These are phyloP conservation scores for Brassica incana DNA, from an alignment of 345 rosid species.

Conservation along the genomic window DNA sequence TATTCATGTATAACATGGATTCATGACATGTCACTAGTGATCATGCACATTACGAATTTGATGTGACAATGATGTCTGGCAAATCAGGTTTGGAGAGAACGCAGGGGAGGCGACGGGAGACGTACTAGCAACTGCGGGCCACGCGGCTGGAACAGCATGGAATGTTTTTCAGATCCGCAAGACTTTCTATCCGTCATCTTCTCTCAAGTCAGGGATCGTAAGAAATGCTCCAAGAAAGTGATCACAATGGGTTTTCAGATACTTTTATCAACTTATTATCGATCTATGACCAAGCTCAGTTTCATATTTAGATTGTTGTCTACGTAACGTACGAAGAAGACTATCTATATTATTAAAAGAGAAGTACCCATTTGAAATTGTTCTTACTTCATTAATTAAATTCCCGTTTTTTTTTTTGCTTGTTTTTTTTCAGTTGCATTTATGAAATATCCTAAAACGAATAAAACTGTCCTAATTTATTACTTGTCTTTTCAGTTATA, in stretches of 20 bases:
- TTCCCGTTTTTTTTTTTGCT: too few species aligned
- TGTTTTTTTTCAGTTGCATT: too few species aligned
- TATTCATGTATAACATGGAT: not conserved
- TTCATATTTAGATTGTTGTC: slow-evolving; percentile 16
- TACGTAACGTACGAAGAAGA: not conserved
- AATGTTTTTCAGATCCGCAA: slow-evolving; percentile 75
- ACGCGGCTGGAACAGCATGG: slow-evolving; percentile 69
- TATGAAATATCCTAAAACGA: too few species aligned
- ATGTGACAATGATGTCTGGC: not conserved
- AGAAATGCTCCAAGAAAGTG: slow-evolving; percentile 47
- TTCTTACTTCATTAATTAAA: too few species aligned
- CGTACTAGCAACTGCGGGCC: slow-evolving; percentile 76
- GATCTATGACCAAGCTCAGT: not conserved
- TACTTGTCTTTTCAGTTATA: too few species aligned
- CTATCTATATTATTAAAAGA: too few species aligned
- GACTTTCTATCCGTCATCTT: slow-evolving; percentile 66
- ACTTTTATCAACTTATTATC: slow-evolving; percentile 11
- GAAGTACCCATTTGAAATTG: too few species aligned
- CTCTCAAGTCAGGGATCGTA: slow-evolving; percentile 53
- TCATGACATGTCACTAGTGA: slow-evolving; percentile 1
- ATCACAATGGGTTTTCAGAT: not conserved
- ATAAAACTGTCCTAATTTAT: too few species aligned
- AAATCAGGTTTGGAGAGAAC: slow-evolving; percentile 65
- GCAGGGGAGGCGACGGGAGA: slow-evolving; percentile 85
- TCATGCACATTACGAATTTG: not conserved